phyloP scores from a whole-genome alignment of 345 rosid species.

The Dimocarpus longan region DNA sequence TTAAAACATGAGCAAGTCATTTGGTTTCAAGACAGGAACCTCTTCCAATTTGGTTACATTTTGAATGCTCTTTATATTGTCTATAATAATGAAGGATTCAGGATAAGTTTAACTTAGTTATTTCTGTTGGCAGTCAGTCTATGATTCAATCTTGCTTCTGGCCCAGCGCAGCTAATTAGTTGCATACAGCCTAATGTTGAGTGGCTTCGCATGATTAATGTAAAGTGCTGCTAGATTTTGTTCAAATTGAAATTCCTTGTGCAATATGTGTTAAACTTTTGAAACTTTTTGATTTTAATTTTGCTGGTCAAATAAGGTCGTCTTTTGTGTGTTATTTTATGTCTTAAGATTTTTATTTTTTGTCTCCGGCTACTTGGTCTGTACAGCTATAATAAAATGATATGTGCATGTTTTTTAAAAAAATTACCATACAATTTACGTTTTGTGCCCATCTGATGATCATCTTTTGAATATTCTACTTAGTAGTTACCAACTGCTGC shows the following conservation, averaged over 20 bases:
- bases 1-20: neutral
- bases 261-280: neutral
- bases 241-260: neutral
- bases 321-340: neutral
- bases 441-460: constrained; percentile 4
- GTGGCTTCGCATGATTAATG: neutral
- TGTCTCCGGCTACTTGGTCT: neutral
- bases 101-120: neutral
- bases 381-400: neutral
- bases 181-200: neutral
- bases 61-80: neutral
- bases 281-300: neutral
- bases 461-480: neutral
- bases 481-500: neutral
- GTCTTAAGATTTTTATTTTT: neutral
- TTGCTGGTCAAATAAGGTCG: neutral
- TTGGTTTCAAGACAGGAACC: neutral
- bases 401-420: neutral
- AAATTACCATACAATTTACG: neutral
- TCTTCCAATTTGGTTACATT: neutral
- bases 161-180: neutral
- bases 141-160: neutral
- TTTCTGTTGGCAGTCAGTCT: constrained; percentile 1
- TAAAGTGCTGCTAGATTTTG: constrained; percentile 5
- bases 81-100: neutral